A percentile compares a stretch with the other conserved stretches of the same genome.
Evolutionary conservation across 23 red algal genomes (phyloP).

Genomic region (Chondrus crispus): DNA sequence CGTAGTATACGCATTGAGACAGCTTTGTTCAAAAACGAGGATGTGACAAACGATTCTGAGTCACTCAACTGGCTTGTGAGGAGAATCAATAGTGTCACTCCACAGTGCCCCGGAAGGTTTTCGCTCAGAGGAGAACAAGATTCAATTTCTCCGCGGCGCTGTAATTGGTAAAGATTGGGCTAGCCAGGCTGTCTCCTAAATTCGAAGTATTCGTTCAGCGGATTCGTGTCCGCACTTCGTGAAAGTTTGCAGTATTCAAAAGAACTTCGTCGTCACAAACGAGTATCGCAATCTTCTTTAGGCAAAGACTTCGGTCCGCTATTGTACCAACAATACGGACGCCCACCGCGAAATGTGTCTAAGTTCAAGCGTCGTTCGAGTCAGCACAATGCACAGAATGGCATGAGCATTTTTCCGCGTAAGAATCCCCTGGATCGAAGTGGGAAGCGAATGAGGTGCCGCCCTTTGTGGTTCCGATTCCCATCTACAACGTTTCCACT

Average conservation of each 20-base stretch:
- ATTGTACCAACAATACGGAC: slow-evolving; percentile 12
- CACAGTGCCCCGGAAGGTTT: neutral
- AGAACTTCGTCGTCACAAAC: neutral
- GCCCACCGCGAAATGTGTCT: neutral
- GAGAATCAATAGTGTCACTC: neutral
- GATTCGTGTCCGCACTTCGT: neutral
- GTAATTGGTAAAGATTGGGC: neutral
- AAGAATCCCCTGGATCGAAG: neutral
- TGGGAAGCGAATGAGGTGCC: neutral
- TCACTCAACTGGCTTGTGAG: neutral
- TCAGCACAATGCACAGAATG: neutral
- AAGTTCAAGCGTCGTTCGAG: neutral
- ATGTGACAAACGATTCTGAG: neutral
- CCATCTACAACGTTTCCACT: no score
- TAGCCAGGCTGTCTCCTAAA: neutral
- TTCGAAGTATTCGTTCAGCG: neutral
- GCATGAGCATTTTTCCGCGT: neutral
- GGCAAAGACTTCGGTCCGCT: neutral
- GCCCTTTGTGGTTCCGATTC: neutral
- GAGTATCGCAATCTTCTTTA: neutral
- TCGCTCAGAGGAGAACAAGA: neutral
- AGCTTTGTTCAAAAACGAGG: slow-evolving; percentile 11
- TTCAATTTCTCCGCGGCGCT: neutral
- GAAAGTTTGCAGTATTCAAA: slow-evolving; percentile 21
- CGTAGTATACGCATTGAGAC: neutral